Conservation (phyloP, 148 eudicot genomes). For the Beta vulgaris region DNA sequence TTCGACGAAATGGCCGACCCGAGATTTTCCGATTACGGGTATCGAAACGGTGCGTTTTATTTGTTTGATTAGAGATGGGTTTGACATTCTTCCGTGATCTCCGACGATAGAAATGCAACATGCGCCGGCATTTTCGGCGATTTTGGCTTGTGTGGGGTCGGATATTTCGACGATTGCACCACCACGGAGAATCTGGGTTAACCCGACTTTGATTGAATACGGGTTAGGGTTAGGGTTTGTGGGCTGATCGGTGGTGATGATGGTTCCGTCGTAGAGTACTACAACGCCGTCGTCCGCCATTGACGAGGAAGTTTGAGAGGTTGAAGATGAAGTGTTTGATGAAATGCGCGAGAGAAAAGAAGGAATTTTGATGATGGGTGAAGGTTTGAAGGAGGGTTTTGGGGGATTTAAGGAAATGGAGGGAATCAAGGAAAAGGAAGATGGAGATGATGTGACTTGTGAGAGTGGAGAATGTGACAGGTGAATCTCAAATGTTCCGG, state of each 20-base stretch:
- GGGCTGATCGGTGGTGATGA: conserved; percentile 41
- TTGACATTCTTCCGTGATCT: conserved; percentile 43
- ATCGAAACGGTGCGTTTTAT: conserved; percentile 45
- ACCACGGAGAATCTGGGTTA: conserved; percentile 54
- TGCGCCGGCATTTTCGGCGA: conserved; percentile 64
- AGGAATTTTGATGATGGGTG: neutral
- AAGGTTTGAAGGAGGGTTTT: neutral
- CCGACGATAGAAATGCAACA: conserved; percentile 43
- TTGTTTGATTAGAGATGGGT: conserved; percentile 44
- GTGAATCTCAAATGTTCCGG: conserved; percentile 33
- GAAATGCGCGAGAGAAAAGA: conserved; percentile 23
- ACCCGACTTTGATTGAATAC: conserved; percentile 50
- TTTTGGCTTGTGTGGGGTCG: conserved; percentile 46
- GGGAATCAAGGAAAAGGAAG: neutral
- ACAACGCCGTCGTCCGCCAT: conserved; percentile 64
- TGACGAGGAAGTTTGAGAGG: no score
- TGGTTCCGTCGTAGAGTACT: conserved; percentile 44
- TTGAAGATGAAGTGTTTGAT: conserved; percentile 30
- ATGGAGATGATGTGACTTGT: conserved; percentile 9
- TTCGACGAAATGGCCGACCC: conserved; percentile 70
- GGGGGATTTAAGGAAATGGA: neutral
- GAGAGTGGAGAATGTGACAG: conserved; percentile 7
- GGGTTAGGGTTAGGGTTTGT: conserved; percentile 30
- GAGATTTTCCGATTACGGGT: conserved; percentile 48
- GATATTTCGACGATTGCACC: conserved; percentile 57